These are phyloP conservation scores for Trichoderma gamsii DNA, from an alignment of 495 filamentous ascomycete genomes.

Conservation along the genomic window DNA sequence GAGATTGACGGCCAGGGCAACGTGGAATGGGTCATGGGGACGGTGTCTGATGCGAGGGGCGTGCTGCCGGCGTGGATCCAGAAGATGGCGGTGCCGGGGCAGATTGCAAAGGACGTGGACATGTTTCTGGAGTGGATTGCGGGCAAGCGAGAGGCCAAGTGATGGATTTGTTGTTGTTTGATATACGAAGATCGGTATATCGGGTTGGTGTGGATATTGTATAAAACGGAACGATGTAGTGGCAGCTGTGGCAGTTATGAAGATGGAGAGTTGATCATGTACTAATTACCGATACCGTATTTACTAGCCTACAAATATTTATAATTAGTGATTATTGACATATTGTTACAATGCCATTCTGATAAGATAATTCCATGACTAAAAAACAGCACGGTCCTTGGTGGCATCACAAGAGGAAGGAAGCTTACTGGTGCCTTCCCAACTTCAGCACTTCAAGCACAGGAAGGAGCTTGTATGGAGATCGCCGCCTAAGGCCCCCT, in stretches of 20 bases:
- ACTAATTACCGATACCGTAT: not conserved
- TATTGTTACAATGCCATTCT: not conserved
- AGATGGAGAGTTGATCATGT: not conserved
- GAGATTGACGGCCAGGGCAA: constrained; percentile 26
- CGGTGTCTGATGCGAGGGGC: constrained; percentile 62
- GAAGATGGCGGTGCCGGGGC: constrained; percentile 56
- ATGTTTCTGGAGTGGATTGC: constrained; percentile 59
- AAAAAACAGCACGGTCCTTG: not conserved
- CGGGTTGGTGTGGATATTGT: not conserved
- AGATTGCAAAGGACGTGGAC: constrained; percentile 66
- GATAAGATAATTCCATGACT: not conserved
- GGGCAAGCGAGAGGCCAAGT: constrained; percentile 30
- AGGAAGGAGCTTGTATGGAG: not conserved
- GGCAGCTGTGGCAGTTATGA: not conserved
- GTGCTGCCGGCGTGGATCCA: constrained; percentile 63
- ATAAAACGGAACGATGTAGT: not conserved
- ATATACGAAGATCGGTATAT: not conserved
- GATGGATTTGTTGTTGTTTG: not conserved
- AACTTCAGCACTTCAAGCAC: not conserved
- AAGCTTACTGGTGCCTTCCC: not conserved
- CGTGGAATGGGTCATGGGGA: constrained; percentile 64
- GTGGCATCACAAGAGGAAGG: not conserved
- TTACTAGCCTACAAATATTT: no score
- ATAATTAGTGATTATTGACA: no score
- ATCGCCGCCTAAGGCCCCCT: no score